Evolutionary conservation across 192 early-diverging fungal species (phyloP).

Genomic region (Backusella psychrophila): DNA sequence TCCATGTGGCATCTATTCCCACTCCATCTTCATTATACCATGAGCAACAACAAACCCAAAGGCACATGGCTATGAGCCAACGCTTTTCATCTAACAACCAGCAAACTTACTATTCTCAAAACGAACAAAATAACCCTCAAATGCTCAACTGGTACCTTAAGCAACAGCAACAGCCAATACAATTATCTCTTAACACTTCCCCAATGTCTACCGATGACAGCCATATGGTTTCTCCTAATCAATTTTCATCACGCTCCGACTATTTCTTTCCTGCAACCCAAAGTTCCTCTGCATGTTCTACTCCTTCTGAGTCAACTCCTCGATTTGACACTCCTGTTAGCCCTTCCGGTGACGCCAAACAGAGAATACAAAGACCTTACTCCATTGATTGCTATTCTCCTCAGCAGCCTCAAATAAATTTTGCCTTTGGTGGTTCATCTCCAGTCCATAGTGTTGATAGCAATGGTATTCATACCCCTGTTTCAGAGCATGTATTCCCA

Average conservation of each 20-base stretch:
- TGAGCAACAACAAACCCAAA: not conserved
- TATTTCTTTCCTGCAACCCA: not conserved
- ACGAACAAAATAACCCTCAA: not conserved
- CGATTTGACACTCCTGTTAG: not conserved
- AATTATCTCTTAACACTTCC: not conserved
- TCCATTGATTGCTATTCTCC: not conserved
- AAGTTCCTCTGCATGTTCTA: not conserved
- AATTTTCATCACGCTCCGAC: not conserved
- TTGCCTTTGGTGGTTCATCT: not conserved
- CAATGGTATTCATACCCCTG: not conserved
- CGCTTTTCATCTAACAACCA: not conserved
- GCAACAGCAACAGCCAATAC: slow-evolving; percentile 5
- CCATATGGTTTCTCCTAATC: not conserved
- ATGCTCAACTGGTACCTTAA: not conserved
- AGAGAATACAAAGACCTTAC: not conserved
- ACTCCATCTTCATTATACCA: not conserved
- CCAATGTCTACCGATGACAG: not conserved
- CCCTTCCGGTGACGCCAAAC: not conserved
- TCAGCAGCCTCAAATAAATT: not conserved
- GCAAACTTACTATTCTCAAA: not conserved
- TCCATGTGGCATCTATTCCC: not conserved
- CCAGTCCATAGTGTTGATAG: not conserved
- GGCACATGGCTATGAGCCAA: not conserved
- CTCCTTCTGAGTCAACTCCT: not conserved
- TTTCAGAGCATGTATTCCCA: not conserved